Evolutionary conservation across 345 rosid genomes (phyloP).

Genomic region (Microthlaspi erraticum): DNA sequence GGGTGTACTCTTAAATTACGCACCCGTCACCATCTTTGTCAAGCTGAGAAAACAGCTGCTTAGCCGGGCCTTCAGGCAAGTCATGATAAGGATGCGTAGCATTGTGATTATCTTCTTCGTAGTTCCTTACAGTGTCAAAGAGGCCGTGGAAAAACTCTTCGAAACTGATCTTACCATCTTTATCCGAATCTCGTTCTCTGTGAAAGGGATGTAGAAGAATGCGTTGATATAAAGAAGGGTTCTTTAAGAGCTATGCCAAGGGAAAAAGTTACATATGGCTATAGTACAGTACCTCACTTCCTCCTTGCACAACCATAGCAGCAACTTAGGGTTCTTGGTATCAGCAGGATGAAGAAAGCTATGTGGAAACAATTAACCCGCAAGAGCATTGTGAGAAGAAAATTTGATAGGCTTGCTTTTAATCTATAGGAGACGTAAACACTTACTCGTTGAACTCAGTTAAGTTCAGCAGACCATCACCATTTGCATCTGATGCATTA

Average conservation of each 20-base stretch:
- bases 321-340: conserved; percentile 75
- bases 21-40: conserved; percentile 96
- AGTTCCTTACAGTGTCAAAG: conserved; percentile 85
- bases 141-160: conserved; percentile 89
- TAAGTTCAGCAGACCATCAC: conserved; percentile 83
- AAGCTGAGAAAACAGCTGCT: conserved; percentile 70
- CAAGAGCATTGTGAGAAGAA: conserved; percentile 20
- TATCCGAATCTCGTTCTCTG: conserved; percentile 94
- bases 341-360: conserved; percentile 99
- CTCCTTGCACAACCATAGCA: conserved; percentile 89
- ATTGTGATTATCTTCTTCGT: conserved; percentile 78
- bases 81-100: conserved; percentile 65
- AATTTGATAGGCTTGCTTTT: background rate
- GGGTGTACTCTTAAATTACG: background rate
- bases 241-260: background rate
- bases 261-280: conserved; percentile 4
- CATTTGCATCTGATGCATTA: conserved; percentile 92
- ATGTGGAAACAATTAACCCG: conserved; percentile 30
- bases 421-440: conserved; percentile 25
- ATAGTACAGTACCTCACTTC: conserved; percentile 74
- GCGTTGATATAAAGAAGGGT: conserved; percentile 7
- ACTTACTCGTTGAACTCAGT: conserved; percentile 97
- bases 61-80: conserved; percentile 78
- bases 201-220: conserved; percentile 15
- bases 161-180: conserved; percentile 84